These are phyloP conservation scores for Lodderomyces metapsilosis DNA, from an alignment of 1,139 yeast species.

Conservation along the genomic window DNA sequence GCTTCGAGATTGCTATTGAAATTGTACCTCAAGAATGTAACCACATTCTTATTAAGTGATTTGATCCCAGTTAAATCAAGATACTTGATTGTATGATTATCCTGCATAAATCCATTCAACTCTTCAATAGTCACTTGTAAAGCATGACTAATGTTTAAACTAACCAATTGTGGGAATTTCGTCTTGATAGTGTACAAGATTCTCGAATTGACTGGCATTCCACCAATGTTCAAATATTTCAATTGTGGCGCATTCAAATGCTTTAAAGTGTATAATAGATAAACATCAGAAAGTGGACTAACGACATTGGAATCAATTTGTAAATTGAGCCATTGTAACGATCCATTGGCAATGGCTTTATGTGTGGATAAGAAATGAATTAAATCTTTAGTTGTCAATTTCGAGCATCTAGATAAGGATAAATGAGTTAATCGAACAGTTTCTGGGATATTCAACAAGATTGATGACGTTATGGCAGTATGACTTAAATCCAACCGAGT, in stretches of 20 bases:
- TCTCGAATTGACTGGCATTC: conserved; percentile 60
- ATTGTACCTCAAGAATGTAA: conserved; percentile 26
- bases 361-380: conserved; percentile 71
- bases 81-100: conserved; percentile 23
- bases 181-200: conserved; percentile 56
- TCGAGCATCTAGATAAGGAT: conserved; percentile 76
- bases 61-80: conserved; percentile 43
- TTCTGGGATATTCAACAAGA: conserved; percentile 49
- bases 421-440: conserved; percentile 68
- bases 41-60: conserved; percentile 22
- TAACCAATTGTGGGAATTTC: conserved; percentile 54
- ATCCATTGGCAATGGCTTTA: conserved; percentile 59
- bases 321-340: conserved; percentile 72
- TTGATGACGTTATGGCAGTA: conserved; percentile 66
- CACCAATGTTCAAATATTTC: conserved; percentile 67
- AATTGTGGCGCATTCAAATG: conserved; percentile 52
- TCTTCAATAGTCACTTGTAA: conserved; percentile 45
- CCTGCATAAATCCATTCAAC: conserved; percentile 47
- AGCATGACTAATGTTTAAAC: conserved; percentile 64
- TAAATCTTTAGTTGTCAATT: conserved; percentile 70
- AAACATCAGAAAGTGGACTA: conserved; percentile 60
- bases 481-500: conserved; percentile 78
- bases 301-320: conserved; percentile 72
- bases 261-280: conserved; percentile 54
- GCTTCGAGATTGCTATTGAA: conserved; percentile 31